Evolutionary conservation across 345 rosid genomes (phyloP), one percentile per base, ranked within the genome.

Genomic region (Euphorbia tirucalli): DNA sequence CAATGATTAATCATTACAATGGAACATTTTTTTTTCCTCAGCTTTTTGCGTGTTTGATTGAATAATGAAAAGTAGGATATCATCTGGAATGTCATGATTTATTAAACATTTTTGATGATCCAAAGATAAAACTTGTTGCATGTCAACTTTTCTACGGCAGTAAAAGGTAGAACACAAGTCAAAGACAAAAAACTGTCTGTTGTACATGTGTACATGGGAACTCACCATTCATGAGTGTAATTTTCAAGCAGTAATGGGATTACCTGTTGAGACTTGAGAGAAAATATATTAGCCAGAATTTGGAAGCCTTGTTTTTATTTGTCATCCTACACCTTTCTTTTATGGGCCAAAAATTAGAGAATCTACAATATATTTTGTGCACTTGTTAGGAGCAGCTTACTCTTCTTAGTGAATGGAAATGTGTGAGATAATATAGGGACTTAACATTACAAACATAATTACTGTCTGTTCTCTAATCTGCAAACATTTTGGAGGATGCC

Each of bases 201-300:
- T 78, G 76, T 71, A 61, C 75, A n/a, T 44, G 61, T 60, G 41
- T 32, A 60, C 70, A 71, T 74, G 61, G 66, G 66, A 62, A n/a
- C 63, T 55, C 49, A 44, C 14, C 21, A 64, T 74, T 49, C 41
- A 41, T 61, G 62, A 57, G 21, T n/a, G 74, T 39, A 57, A 49
- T 61, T 54, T 61, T 44, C 58, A 4, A 18, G 49, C 18, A 61
- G 65, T 70, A 71, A 21, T 52, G 65, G 8, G 68, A 57, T 52
- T 69, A 70, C 55, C 58, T 69, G 73, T 39, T 65, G 74, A 79
- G 57, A 74, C 69, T 57, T 32, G 3, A 32, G 37, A 2, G 9
- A 2, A 10, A 0, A 2, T 6, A 10, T 41, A 41, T 41, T 10
- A 41, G 11, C 44, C 44, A 41, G 44, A 41, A 41, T 41, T 41